Evolutionary conservation across 495 filamentous ascomycete species (phyloP), one percentile per base, ranked within the genome.

Genomic region (Hyphodiscus hymeniophilus): DNA sequence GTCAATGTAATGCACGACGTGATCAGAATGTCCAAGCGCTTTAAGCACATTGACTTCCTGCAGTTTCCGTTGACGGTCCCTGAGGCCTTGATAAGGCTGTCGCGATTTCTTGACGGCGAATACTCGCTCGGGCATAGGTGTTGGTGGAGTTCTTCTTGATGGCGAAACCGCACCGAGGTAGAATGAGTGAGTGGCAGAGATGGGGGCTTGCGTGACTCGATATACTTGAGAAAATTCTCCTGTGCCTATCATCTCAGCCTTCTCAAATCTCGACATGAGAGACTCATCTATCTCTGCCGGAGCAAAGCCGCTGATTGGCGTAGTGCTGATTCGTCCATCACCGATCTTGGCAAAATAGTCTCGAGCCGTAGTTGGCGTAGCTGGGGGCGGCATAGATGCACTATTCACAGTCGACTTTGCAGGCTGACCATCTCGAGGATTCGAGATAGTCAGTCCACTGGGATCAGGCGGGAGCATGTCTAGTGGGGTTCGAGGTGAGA

Each of bases 201-300:
- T 51, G 35, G 66, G 47, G 2, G 56, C 26, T 40, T 62, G 62
- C 12, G 63, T 62, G 16, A 95, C 92, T 20, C 83, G 81, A 63
- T 87, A 98, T 10, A 98, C 92, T 50, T 83, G 73, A 0, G 92
- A 96, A 63, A 96, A 97, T 57, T 95, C 90, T 31, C 92, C 92
- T 38, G 78, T 84, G 26, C 91, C 90, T 48, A 89, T 73, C 13
- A 82, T 64, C 45, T 89, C 82, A 8, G 88, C 80, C 36, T 78
- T 81, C 17, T 80, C 77, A 59, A 98, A 98, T 31, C 83, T 76
- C 2, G 75, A 69, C 7, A 74, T 78, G 38, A 95, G 63, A 26
- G 68, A 71, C 6, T 76, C 71, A 50, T 95, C 89, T 24, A 87
- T 64, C 56, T 92, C 87, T 18, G 79, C 66, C 26, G 75, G 71